Evolutionary conservation across 1,284 basidiomycete genomes (phyloP), one percentile per base, ranked within the genome.

Genomic region (Ustilago xerochloae): DNA sequence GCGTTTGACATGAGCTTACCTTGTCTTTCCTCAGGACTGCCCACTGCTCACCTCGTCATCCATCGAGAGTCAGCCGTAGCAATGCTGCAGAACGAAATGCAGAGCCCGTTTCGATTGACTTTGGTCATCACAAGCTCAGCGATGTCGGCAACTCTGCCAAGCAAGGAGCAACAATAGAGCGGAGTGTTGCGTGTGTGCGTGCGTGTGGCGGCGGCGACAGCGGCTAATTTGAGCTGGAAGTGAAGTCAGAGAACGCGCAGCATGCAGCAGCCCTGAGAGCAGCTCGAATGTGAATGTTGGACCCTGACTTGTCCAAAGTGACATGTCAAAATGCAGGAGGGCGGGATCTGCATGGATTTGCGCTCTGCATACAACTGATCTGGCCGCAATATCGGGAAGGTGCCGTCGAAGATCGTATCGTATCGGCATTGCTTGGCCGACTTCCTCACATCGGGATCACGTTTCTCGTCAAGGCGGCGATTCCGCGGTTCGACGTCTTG

Each of bases 291-390:
- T n/a, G 6, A 24, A 18, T 4, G 35, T n/a, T 63, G 52, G 53
- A 63, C 53, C 52, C 60, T 41, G 36, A 10, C 16, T 52, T 49
- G 50, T 60, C 56, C 46, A 59, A 50, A 59, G 56, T 18, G 55
- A 65, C 63, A 65, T 65, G 56, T 65, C 63, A 50, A 28, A 55
- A 32, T 47, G 26, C 29, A 30, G 24, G n/a, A 15, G 35, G 24
- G 33, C 20, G 12, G 33, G n/a, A n/a, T n/a, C 15, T 24, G 26
- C n/a, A 28, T 6, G 16, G n/a, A 3, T 13, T 30, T 39, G 16
- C 26, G 15, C 16, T 16, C 33, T 20, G 10, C 35, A 24, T 20
- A 30, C 15, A n/a, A 12, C 15, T 50, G 12, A 8, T 24, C 32
- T 50, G 24, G 18, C 18, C 33, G 30, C 30, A 5, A 47, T n/a